Base-by-base conservation (phyloP, 805 yeast genomes). In the Saturnispora diversa region DNA sequence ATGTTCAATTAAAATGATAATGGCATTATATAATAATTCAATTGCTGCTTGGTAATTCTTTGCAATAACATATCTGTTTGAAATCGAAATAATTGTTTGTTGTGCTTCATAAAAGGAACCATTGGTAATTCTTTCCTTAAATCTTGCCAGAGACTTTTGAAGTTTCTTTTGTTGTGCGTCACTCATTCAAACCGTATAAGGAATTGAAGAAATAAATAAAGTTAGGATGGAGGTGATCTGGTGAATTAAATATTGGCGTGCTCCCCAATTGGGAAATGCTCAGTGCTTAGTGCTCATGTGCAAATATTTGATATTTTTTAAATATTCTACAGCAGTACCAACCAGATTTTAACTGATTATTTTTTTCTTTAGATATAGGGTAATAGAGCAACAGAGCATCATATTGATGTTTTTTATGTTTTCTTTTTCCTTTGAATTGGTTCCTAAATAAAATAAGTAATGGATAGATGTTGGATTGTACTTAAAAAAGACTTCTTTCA, bases 51-150 rank as follows among this genome's bases (percentile, higher is more conserved):
- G 64, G 56, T 72, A 84, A 44, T 80, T 75, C 45, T 76, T 75
- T 19, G 77, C 56, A 47, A 84, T 75, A 31, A 83, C 80, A 54
- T 84, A 82, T 55, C 98, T 70, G 50, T 87, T 87, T 31, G 84
- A 84, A 40, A 90, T 83, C 5, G 97, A 86, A 54, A 96, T 69
- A 38, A 92, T 70, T 0, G 95, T 88, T 60, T 92, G 97, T 58
- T 90, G 96, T 0, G 97, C 97, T 58, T 92, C 98, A 58, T 90
- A 90, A 63, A 71, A 86, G 41, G 87, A 83, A 2, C 84, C 85
- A 37, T 71, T 71, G 37, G 71, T 74, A 47, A 90, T 80, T 52
- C 83, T 58, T 32, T 67, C 70, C 53, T 78, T 74, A 63, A 81
- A 82, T 49, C 92, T 65, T 17, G 69, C 75, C 33, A 81, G 59